Percentiles rank a stretch among this genome's conserved stretches.
Evolutionary conservation across 768 basidiomycete species (phyloP).

Genomic region (Chalciporus chontae): DNA sequence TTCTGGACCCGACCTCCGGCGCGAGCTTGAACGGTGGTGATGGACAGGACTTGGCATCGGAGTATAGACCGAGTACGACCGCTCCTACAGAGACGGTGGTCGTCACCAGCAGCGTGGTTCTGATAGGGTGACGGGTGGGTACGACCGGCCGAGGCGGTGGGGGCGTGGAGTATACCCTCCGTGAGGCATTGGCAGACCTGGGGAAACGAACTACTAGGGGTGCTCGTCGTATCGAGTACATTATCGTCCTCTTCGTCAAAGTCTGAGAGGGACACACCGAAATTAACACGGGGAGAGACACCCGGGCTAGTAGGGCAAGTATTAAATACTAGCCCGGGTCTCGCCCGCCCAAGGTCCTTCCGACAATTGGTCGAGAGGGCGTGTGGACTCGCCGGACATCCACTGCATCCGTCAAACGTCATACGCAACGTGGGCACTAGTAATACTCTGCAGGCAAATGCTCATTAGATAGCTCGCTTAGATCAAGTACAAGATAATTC

Average conservation of each 20-base stretch:
- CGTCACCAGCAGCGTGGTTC: constrained; percentile 15
- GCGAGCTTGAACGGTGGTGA: constrained; percentile 17
- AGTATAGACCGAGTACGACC: constrained; percentile 17
- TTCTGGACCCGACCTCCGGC: neutral
- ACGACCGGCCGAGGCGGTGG: neutral
- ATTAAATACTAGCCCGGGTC: no score
- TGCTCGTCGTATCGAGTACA: constrained; percentile 15
- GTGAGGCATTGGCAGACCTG: neutral
- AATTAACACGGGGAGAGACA: neutral
- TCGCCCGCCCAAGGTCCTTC: no score
- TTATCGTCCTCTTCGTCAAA: neutral
- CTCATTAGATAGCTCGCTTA: no score
- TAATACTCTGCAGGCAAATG: no score
- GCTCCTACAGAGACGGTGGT: constrained; percentile 18
- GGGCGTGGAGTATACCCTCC: constrained; percentile 9
- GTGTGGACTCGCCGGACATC: no score
- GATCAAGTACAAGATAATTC: no score
- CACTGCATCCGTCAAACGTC: no score
- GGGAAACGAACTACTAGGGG: neutral
- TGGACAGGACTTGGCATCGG: constrained; percentile 26
- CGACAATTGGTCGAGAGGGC: no score
- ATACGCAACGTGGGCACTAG: no score
- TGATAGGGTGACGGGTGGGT: constrained; percentile 3
- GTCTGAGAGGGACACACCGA: no score
- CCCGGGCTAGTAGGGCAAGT: no score